Evolutionary conservation across 2,329 filamentous ascomycete genomes (phyloP).

Genomic region (Aspergillus versicolor): DNA sequence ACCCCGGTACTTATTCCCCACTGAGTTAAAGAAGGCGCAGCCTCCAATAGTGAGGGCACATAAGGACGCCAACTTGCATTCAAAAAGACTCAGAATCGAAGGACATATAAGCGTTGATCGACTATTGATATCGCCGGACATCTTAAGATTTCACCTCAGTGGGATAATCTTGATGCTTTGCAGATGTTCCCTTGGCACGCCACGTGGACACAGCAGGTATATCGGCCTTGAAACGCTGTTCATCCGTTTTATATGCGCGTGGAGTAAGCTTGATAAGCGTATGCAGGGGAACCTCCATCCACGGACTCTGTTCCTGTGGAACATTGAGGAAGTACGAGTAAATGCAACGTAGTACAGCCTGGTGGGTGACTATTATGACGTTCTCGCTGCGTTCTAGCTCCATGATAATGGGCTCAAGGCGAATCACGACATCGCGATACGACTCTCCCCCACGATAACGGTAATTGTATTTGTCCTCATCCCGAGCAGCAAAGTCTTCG

Average conservation of each 20-base stretch:
- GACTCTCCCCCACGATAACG: conserved; percentile 95
- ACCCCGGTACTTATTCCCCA: neutral
- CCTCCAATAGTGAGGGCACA: conserved; percentile 3
- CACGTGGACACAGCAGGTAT: conserved; percentile 96
- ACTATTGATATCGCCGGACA: neutral
- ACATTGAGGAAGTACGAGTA: conserved; percentile 99
- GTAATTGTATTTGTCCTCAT: conserved; percentile 99
- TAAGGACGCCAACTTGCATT: neutral
- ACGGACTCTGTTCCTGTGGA: conserved; percentile 85
- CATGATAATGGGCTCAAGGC: conserved; percentile 99
- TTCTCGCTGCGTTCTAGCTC: conserved; percentile 95
- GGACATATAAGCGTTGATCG: neutral
- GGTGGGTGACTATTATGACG: conserved; percentile 96
- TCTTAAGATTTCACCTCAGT: conserved; percentile 20
- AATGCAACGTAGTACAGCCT: conserved; percentile 93
- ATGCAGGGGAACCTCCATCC: conserved; percentile 98
- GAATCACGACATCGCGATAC: conserved; percentile 94
- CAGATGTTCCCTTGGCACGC: conserved; percentile 88
- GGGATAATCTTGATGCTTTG: conserved; percentile 68
- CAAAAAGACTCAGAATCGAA: neutral
- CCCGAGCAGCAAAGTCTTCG: conserved; percentile 90
- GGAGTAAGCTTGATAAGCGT: conserved; percentile 96
- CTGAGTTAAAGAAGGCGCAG: conserved; percentile 11
- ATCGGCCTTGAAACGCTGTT: conserved; percentile 82
- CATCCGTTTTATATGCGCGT: conserved; percentile 87